phyloP scores from a whole-genome alignment of 441 rosid species.

The Lepidium campestre region DNA sequence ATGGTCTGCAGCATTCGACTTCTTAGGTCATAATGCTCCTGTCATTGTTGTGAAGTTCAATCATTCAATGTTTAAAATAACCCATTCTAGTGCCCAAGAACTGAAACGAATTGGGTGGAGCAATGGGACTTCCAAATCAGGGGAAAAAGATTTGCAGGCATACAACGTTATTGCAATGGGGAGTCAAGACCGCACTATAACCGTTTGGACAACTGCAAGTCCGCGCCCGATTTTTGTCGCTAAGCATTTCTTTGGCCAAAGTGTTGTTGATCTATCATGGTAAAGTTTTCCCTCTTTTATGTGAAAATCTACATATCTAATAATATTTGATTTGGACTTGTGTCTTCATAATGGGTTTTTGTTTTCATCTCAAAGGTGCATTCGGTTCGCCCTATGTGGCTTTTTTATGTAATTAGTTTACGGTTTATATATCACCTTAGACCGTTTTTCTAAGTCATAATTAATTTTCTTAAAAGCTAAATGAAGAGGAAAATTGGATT shows the following conservation, averaged over 20 bases:
- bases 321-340: background rate
- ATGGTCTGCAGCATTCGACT: constrained; percentile 96
- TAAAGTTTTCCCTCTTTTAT: constrained; percentile 25
- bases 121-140: constrained; percentile 75
- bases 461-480: background rate
- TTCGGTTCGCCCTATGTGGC: background rate
- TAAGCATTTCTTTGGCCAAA: constrained; percentile 92
- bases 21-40: constrained; percentile 97
- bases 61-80: constrained; percentile 83
- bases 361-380: background rate
- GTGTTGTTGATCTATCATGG: constrained; percentile 98
- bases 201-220: constrained; percentile 98
- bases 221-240: constrained; percentile 97
- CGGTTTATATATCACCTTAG: background rate
- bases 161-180: constrained; percentile 96
- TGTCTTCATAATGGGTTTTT: background rate
- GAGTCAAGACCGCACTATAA: constrained; percentile 97
- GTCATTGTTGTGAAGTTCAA: constrained; percentile 89
- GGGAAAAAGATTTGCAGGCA: constrained; percentile 76
- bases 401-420: background rate
- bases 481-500: background rate
- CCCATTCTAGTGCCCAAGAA: constrained; percentile 44
- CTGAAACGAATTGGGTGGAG: constrained; percentile 71
- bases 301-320: background rate
- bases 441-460: background rate